Evolutionary conservation across 805 yeast species (phyloP), one percentile per base, ranked within the genome.

Genomic region (Ogataea degrootiae): DNA sequence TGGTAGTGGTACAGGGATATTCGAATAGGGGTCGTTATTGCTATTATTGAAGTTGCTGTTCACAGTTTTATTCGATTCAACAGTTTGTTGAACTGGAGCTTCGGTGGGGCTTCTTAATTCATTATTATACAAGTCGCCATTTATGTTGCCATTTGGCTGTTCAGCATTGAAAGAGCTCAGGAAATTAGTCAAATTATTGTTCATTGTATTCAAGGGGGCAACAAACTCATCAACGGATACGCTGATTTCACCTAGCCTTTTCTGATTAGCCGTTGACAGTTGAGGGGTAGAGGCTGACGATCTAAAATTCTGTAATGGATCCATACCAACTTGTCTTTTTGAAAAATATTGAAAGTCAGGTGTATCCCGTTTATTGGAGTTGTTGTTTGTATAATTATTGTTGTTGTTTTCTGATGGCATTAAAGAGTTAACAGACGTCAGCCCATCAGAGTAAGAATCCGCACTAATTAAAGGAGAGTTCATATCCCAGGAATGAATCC

Each of bases 201-300:
- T 66, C 70, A 67, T 67, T 23, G 67, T 60, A 45, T 66, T 64
- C 46, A 67, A 43, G 12, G 71, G 71, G 31, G 65, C 67, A 16
- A 67, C 64, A 45, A 63, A 68, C 45, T 68, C 72, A 42, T 67
- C 69, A 26, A 66, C 56, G 3, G 70, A 67, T 5, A 66, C 48
- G 2, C 61, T 43, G 5, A 66, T 66, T 48, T 66, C 70, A 11
- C 70, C 70, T 2, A 59, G 43, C 37, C 66, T 55, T 42, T 54
- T 60, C 21, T 50, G 53, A 34, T 44, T 39, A 6, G 48, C 34
- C 12, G 47, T 37, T n/a, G 47, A 43, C 12, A 40, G 41, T 29
- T 45, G 51, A 11, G 50, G 43, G 35, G 47, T 36, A n/a, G 51
- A 35, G 17, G 58, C 37, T 21, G 60, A 43, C 1, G 66, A 49